Conservation (phyloP, 1,284 basidiomycete species). For the Irpex rosettiformis region DNA sequence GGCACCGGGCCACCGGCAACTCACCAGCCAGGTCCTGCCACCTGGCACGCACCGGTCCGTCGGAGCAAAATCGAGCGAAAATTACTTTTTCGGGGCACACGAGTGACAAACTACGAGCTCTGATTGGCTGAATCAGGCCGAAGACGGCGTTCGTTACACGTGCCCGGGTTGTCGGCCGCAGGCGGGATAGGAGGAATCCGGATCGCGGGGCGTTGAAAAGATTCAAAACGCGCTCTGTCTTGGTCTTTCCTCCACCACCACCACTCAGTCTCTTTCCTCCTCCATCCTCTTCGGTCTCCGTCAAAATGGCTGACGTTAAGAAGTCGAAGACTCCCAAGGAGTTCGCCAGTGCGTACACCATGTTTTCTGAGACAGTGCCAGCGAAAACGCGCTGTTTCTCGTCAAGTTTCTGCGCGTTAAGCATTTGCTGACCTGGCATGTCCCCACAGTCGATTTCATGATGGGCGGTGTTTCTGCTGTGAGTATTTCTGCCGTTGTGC, state of each 20-base stretch:
- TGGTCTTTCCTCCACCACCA: constrained; percentile 38
- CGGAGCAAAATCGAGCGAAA: neutral
- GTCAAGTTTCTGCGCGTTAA: constrained; percentile 8
- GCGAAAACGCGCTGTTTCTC: constrained; percentile 1
- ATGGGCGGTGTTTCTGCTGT: constrained; percentile 93
- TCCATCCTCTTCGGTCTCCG: constrained; percentile 31
- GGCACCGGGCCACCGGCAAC: too few relatives aligned
- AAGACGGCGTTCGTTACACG: constrained; percentile 4
- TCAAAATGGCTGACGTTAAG: constrained; percentile 74
- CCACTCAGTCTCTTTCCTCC: constrained; percentile 40
- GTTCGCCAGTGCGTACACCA: constrained; percentile 59
- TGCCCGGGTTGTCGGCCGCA: constrained; percentile 22
- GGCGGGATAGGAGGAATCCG: constrained; percentile 37
- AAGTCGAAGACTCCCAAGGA: constrained; percentile 79
- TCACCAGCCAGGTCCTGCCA: neutral
- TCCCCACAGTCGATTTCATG: constrained; percentile 73
- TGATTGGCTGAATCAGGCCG: constrained; percentile 8
- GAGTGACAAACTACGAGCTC: neutral
- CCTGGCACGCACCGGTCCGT: constrained; percentile 1
- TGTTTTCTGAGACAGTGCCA: constrained; percentile 7
- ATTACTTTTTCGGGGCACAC: neutral
- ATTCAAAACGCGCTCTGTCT: constrained; percentile 32
- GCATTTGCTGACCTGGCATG: constrained; percentile 35
- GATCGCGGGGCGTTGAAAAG: constrained; percentile 33
- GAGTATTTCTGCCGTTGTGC: constrained; percentile 30